A percentile compares a stretch with the other conserved stretches of the same genome.
Conservation (phyloP, 306 rosid genomes). For the Datisca glomerata region DNA sequence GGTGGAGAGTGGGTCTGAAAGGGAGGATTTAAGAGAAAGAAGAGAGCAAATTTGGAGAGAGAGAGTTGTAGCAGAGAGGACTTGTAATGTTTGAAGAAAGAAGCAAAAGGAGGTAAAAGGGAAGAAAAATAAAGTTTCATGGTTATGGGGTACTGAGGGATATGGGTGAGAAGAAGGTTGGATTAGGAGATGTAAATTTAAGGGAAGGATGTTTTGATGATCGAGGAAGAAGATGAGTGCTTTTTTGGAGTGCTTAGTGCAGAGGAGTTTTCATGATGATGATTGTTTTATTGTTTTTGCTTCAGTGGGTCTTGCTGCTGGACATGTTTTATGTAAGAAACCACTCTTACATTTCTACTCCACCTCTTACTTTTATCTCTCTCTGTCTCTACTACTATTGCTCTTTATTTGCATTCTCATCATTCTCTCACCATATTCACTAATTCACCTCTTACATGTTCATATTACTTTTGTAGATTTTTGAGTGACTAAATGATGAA, state of each 20-base stretch:
- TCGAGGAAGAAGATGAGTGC: constrained; percentile 31
- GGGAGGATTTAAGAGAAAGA: constrained; percentile 51
- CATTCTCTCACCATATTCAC: no score
- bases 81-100: constrained; percentile 19
- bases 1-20: constrained; percentile 49
- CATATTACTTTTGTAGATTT: no score
- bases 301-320: constrained; percentile 78
- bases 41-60: constrained; percentile 55
- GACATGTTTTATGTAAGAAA: constrained; percentile 22
- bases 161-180: constrained; percentile 28
- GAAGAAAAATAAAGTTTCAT: constrained; percentile 60
- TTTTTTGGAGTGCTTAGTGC: constrained; percentile 86
- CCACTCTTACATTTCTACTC: no score
- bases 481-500: no score
- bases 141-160: constrained; percentile 27
- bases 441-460: no score
- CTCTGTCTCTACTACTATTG: no score
- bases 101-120: constrained; percentile 19
- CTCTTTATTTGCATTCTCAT: no score
- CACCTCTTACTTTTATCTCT: no score
- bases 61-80: constrained; percentile 25
- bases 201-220: constrained; percentile 71
- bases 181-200: constrained; percentile 45
- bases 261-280: constrained; percentile 84
- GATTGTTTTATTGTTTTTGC: constrained; percentile 18